Evolutionary conservation across 257 asterid genomes (phyloP).

Genomic region (Nicotiana otophora): DNA sequence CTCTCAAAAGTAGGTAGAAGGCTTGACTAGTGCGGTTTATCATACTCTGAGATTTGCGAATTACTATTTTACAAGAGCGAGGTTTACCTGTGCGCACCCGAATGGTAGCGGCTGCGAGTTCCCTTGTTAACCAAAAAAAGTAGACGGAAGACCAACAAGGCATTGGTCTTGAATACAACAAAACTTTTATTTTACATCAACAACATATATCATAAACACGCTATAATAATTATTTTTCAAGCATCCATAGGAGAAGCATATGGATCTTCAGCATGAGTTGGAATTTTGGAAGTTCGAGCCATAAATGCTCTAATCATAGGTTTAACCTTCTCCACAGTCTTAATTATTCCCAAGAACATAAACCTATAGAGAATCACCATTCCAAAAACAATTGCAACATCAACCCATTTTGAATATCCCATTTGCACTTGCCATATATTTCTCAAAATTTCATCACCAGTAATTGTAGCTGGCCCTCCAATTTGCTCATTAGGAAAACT

Average conservation of each 20-base stretch:
- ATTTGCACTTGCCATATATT: slow-evolving; percentile 44
- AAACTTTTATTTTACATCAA: no score
- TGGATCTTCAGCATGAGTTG: slow-evolving; percentile 3
- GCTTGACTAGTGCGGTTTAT: no score
- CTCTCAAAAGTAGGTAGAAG: neutral
- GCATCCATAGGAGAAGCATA: neutral
- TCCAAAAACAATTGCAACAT: slow-evolving; percentile 37
- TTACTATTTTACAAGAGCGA: fast-evolving
- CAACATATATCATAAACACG: neutral
- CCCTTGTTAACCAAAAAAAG: no score
- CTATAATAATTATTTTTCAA: neutral
- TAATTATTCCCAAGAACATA: slow-evolving; percentile 34
- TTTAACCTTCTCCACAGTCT: slow-evolving; percentile 27
- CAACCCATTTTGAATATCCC: slow-evolving; percentile 57
- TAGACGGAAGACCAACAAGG: neutral
- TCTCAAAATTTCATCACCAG: slow-evolving; percentile 41
- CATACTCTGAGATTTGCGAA: no score
- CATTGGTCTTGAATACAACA: neutral
- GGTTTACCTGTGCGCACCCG: no score
- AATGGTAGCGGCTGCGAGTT: no score
- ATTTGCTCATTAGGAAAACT: slow-evolving; percentile 24
- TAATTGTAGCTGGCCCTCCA: slow-evolving; percentile 23
- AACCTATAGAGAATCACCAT: slow-evolving; percentile 40
- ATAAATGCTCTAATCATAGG: slow-evolving; percentile 19
- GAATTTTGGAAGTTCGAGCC: neutral